A percentile compares a stretch with the other conserved stretches of the same genome.
Evolutionary conservation across 169 alveolate species (phyloP).

Genomic region (Plasmodium billcollinsi): DNA sequence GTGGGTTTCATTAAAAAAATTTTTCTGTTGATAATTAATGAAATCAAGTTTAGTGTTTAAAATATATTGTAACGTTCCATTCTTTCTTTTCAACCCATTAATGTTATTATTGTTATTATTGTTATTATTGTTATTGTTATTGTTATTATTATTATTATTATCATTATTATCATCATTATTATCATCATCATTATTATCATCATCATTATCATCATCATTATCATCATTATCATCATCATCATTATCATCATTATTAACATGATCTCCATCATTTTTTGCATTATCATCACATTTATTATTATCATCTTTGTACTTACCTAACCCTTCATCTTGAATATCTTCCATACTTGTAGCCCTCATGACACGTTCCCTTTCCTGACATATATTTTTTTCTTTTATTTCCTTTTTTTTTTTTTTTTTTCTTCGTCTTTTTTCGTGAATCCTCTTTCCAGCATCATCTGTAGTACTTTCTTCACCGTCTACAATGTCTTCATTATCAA

Average conservation of each 20-base stretch:
- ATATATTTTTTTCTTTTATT: not conserved
- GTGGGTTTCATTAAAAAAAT: conserved; percentile 52
- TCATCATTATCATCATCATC: too few relatives aligned
- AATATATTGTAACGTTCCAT: conserved; percentile 60
- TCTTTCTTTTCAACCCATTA: conserved; percentile 5
- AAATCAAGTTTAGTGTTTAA: conserved; percentile 60
- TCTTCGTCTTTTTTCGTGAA: not conserved
- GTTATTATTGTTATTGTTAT: not conserved
- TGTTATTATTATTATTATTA: too few relatives aligned
- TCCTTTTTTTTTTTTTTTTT: not conserved
- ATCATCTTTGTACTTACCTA: not conserved
- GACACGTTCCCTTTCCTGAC: not conserved
- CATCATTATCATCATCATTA: too few relatives aligned
- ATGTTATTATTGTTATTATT: not conserved
- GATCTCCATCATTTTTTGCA: not conserved
- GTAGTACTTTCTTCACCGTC: not conserved
- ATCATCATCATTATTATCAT: too few relatives aligned
- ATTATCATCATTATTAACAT: not conserved
- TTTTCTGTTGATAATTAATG: conserved; percentile 46
- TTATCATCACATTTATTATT: not conserved
- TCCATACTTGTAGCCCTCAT: too few relatives aligned
- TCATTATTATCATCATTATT: too few relatives aligned
- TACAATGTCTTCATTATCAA: not conserved
- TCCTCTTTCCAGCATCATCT: not conserved
- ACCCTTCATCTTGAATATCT: too few relatives aligned